phyloP scores from a whole-genome alignment of 1,139 yeast species.

The Nadsonia starkeyi-henricii region DNA sequence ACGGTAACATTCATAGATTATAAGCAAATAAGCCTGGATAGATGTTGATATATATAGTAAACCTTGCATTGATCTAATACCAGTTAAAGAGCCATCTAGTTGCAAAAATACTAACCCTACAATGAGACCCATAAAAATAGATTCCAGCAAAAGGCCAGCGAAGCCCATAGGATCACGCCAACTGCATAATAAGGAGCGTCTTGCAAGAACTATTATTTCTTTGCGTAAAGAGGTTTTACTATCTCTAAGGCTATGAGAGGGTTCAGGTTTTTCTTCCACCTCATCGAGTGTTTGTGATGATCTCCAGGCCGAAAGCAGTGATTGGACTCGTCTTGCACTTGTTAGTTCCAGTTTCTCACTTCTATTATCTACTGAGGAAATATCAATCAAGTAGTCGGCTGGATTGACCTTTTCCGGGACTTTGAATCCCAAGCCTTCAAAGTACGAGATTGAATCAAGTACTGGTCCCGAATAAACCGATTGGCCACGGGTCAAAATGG shows the following conservation, averaged over 20 bases:
- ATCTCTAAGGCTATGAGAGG: constrained; percentile 1
- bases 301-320: constrained; percentile 41
- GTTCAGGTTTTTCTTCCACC: constrained; percentile 1
- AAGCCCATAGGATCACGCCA: constrained; percentile 47
- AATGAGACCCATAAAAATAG: constrained; percentile 41
- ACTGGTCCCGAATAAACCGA: constrained; percentile 46
- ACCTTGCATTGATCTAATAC: constrained; percentile 54
- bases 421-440: constrained; percentile 32
- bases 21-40: constrained; percentile 52
- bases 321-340: constrained; percentile 33
- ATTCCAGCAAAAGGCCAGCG: constrained; percentile 40
- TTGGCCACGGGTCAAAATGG: constrained; percentile 56
- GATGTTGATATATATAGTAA: constrained; percentile 51
- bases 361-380: constrained; percentile 52
- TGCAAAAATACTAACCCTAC: constrained; percentile 63
- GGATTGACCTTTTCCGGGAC: constrained; percentile 39
- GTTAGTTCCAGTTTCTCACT: constrained; percentile 29
- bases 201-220: constrained; percentile 43
- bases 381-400: constrained; percentile 53
- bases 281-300: constrained; percentile 4
- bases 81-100: constrained; percentile 44
- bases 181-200: constrained; percentile 41
- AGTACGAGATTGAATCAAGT: constrained; percentile 35
- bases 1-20: constrained; percentile 62
- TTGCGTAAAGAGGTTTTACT: constrained; percentile 26